Base-by-base conservation (phyloP, 345 rosid species). In the Gossypium rotundifolium region DNA sequence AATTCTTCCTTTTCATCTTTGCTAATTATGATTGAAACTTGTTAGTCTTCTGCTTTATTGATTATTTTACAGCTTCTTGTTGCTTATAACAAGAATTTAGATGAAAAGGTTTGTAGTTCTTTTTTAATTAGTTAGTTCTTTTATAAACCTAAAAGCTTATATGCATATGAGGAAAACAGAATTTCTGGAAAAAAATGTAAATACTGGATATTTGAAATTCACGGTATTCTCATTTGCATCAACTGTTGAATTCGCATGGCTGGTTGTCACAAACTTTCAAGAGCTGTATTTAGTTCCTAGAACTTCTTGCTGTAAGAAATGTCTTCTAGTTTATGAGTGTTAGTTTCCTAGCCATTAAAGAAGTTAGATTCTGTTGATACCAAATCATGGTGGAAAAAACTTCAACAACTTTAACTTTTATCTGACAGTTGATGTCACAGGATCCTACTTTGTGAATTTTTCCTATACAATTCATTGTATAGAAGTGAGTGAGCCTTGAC, bases 1-100 rank as follows among this genome's bases (percentile, higher is more conserved):
- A 93, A 84, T 45, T 74, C 42, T 75, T 78, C 49, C 40, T 59
- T 63, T 76, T 74, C 9, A 59, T 77, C 44, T 52, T 45, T 74
- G 58, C 60, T 74, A 33, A 17, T 51, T 51, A 58, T 61, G 11
- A 51, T 65, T 62, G 16, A 33, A 48, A 46, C 64, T 80, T 67
- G 53, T 54, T 63, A 69, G 33, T 55, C 53, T 20, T 3, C 27
- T 62, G 16, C 76, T 72, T 51, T 42, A 7, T 27, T 45, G 60
- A 52, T 52, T 23, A 52, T 52, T 51, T 70, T 16, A 29, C 27
- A 48, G 16, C 45, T 29, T 48, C 4, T 51, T 65, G 0, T 70
- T 52, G 25, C 60, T 70, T 70, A 52, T 29, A 51, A 70, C 45
- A 29, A 17, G 20, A 17, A 17, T 51, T 29, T 27, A 23, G 38